These are phyloP conservation scores for Pichia nakasei DNA, from an alignment of 805 yeast genomes.

Conservation along the genomic window DNA sequence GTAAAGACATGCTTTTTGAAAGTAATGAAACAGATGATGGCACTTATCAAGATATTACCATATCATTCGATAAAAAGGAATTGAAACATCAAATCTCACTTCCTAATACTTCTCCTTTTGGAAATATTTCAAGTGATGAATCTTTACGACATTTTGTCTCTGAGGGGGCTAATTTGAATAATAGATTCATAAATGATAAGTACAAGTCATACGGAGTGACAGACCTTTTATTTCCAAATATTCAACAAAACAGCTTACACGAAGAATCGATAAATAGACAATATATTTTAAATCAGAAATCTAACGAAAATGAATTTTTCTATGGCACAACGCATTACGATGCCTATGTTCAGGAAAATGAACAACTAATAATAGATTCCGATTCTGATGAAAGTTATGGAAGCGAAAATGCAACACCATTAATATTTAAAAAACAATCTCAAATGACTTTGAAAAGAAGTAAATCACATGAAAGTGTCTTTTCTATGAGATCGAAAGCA, in stretches of 20 bases:
- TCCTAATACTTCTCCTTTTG: neutral
- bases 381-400: slow-evolving; percentile 20
- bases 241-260: too few species aligned
- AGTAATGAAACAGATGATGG: slow-evolving; percentile 12
- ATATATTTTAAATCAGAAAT: too few species aligned
- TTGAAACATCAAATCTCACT: neutral
- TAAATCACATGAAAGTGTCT: slow-evolving; percentile 25
- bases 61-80: neutral
- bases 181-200: neutral
- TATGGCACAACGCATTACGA: too few species aligned
- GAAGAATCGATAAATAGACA: too few species aligned
- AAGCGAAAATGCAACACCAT: slow-evolving; percentile 17
- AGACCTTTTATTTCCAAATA: neutral
- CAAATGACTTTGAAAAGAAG: slow-evolving; percentile 11
- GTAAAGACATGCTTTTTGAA: slow-evolving; percentile 1
- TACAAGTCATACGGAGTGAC: neutral
- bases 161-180: neutral
- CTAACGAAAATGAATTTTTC: too few species aligned
- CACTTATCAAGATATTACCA: neutral
- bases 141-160: neutral
- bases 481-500: slow-evolving; percentile 8
- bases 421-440: slow-evolving; percentile 10
- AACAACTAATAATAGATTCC: too few species aligned
- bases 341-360: too few species aligned
- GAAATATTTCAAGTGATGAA: neutral